Conservation (phyloP, 2,329 filamentous ascomycete species). For the Emmonsia crescens region DNA sequence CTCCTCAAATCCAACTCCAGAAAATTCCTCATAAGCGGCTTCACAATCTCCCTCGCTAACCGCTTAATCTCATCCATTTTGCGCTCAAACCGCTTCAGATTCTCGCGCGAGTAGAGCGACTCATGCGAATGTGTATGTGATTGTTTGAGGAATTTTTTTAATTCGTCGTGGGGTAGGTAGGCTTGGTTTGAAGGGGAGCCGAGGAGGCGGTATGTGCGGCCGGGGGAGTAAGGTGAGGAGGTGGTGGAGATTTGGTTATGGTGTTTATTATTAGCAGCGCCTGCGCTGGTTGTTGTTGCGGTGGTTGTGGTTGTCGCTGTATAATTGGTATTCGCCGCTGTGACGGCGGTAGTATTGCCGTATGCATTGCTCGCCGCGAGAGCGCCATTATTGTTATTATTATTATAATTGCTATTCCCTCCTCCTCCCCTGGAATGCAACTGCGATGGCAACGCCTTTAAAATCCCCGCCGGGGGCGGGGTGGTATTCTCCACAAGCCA, state of each 20-base stretch:
- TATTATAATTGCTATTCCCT: slow-evolving; percentile 12
- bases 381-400: slow-evolving; percentile 12
- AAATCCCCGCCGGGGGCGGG: slow-evolving; percentile 48
- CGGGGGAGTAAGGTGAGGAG: slow-evolving; percentile 32
- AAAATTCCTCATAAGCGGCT: slow-evolving; percentile 74
- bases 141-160: slow-evolving; percentile 80
- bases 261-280: slow-evolving; percentile 14
- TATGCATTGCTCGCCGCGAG: neutral
- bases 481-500: slow-evolving; percentile 89
- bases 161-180: slow-evolving; percentile 75
- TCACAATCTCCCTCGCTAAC: slow-evolving; percentile 69
- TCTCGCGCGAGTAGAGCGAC: slow-evolving; percentile 69
- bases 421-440: slow-evolving; percentile 8
- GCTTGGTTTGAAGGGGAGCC: slow-evolving; percentile 50
- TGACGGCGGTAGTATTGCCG: neutral
- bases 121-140: slow-evolving; percentile 42
- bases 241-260: neutral
- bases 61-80: slow-evolving; percentile 80
- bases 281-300: slow-evolving; percentile 6
- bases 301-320: slow-evolving; percentile 7
- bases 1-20: slow-evolving; percentile 64
- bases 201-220: slow-evolving; percentile 66
- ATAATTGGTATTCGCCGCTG: neutral
- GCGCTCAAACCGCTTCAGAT: slow-evolving; percentile 71
- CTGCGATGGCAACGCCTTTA: slow-evolving; percentile 19